These are phyloP conservation scores for Cryphonectria naterciae DNA, from an alignment of 2,329 filamentous ascomycete genomes.

Conservation along the genomic window DNA sequence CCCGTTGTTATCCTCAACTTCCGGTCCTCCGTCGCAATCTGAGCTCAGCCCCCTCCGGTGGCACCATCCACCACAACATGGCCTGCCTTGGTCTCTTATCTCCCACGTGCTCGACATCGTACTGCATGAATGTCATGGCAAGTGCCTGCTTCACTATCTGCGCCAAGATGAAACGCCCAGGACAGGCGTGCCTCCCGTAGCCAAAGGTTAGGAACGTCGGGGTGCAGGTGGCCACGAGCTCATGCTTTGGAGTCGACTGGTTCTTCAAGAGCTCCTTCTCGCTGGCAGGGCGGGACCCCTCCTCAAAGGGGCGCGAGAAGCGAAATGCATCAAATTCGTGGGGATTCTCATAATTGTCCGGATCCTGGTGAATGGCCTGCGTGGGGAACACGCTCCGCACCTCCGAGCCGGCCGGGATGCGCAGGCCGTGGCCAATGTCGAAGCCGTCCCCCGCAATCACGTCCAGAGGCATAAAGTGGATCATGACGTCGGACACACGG, in stretches of 20 bases:
- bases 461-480: background rate
- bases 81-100: too few species aligned
- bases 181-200: background rate
- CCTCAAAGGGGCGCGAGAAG: background rate
- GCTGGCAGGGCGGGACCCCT: background rate
- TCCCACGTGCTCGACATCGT: background rate
- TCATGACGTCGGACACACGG: background rate
- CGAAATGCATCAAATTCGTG: background rate
- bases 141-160: background rate
- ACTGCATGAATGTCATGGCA: background rate
- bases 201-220: background rate
- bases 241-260: background rate
- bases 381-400: background rate
- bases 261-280: too few species aligned
- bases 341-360: background rate
- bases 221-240: background rate
- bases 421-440: background rate
- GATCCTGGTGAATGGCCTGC: background rate
- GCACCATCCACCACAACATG: too few species aligned
- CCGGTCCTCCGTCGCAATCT: too few species aligned
- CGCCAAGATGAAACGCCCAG: background rate
- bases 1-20: too few species aligned
- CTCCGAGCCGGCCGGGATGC: background rate
- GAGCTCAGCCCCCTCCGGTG: too few species aligned
- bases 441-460: background rate